Conservation (phyloP, 1,139 yeast species). For the Candida frijolesensis region DNA sequence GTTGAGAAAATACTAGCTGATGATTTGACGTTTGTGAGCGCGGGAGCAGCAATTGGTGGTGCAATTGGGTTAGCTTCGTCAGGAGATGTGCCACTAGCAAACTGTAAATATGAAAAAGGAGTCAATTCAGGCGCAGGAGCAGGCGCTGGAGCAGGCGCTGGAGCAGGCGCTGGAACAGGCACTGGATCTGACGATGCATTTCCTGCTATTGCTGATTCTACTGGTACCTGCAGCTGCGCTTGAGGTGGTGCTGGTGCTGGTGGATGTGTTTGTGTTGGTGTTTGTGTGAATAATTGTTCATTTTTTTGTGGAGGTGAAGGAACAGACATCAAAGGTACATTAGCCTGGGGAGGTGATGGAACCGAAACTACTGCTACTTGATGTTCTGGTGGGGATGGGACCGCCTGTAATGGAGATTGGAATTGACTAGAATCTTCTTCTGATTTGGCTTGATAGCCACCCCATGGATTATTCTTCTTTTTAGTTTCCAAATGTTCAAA, state of each 20-base stretch:
- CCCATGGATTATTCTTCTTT: conserved; percentile 31
- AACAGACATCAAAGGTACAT: neutral
- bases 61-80: neutral
- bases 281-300: neutral
- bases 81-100: neutral
- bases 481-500: conserved; percentile 7
- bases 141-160: neutral
- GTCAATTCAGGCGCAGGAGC: neutral
- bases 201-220: too few relatives aligned
- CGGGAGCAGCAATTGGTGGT: neutral
- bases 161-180: neutral
- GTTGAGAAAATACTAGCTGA: conserved; percentile 11
- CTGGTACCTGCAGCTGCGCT: neutral
- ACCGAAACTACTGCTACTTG: neutral
- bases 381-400: neutral
- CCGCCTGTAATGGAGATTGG: neutral
- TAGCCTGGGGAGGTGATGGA: neutral
- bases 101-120: conserved; percentile 1
- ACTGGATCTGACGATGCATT: neutral
- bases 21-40: conserved; percentile 2
- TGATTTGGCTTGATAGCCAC: conserved; percentile 19
- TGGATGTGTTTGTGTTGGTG: neutral
- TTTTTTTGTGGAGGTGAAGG: neutral
- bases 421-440: neutral
- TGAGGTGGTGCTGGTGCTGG: neutral